Evolutionary conservation across 2,329 filamentous ascomycete species (phyloP).

Genomic region (Coniochaeta prunicola): DNA sequence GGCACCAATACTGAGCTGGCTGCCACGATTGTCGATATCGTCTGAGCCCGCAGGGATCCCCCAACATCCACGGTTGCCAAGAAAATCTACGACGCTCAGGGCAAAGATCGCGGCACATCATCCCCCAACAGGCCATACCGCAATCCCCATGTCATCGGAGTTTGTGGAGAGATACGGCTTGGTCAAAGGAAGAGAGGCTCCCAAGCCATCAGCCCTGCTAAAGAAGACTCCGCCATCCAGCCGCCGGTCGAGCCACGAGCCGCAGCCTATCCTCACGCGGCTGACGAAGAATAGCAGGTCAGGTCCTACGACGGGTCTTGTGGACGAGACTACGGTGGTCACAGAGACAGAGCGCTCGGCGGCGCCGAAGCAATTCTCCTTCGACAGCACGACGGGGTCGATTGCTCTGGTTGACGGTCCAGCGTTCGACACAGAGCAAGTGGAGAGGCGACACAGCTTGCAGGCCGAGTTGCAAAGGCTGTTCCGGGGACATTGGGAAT

Average conservation of each 20-base stretch:
- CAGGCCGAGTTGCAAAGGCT: slow-evolving; percentile 13
- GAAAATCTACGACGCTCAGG: slow-evolving; percentile 3
- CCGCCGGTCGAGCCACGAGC: neutral
- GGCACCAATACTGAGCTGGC: neutral
- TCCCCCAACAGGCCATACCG: neutral
- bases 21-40: neutral
- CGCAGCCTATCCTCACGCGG: neutral
- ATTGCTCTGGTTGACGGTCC: neutral
- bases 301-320: slow-evolving; percentile 5
- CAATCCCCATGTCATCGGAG: slow-evolving; percentile 19
- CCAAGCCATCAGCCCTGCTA: neutral
- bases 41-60: neutral
- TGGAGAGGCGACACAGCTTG: slow-evolving; percentile 6
- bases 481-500: slow-evolving; percentile 8
- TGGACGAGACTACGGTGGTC: neutral
- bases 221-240: neutral
- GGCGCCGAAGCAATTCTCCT: neutral
- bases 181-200: neutral
- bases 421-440: neutral
- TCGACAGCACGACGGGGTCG: neutral
- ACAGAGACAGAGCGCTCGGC: neutral
- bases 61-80: neutral
- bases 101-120: neutral
- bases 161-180: slow-evolving; percentile 25
- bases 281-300: slow-evolving; percentile 5